Evolutionary conservation across 2,329 filamentous ascomycete species (phyloP).

Genomic region (Aspergillus sp.): DNA sequence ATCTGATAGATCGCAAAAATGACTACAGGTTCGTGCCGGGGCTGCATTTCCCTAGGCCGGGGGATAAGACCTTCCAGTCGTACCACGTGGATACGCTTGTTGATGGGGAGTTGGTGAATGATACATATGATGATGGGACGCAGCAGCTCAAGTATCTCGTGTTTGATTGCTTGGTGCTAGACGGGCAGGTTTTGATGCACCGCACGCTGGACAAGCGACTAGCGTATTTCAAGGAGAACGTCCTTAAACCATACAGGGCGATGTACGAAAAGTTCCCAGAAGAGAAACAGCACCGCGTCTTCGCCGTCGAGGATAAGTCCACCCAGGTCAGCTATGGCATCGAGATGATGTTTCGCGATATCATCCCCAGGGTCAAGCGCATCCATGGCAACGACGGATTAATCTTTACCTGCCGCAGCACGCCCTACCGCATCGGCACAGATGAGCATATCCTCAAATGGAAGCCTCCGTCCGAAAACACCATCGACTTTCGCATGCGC

Average conservation of each 20-base stretch:
- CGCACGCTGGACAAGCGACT: conserved; percentile 81
- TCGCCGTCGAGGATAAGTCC: conserved; percentile 77
- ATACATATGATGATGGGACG: conserved; percentile 62
- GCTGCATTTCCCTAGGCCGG: conserved; percentile 72
- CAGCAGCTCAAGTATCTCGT: conserved; percentile 76
- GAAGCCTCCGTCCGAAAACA: conserved; percentile 95
- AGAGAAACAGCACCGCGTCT: conserved; percentile 64
- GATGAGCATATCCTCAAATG: conserved; percentile 94
- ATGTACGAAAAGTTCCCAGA: conserved; percentile 67
- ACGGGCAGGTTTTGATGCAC: conserved; percentile 67
- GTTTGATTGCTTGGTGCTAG: conserved; percentile 84
- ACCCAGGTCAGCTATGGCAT: conserved; percentile 86
- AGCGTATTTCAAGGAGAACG: conserved; percentile 72
- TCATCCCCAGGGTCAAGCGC: conserved; percentile 67
- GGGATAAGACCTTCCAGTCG: conserved; percentile 50
- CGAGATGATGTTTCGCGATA: conserved; percentile 83
- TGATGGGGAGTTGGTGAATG: conserved; percentile 88
- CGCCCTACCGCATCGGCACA: conserved; percentile 81
- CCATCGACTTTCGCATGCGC: conserved; percentile 79
- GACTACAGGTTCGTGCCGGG: conserved; percentile 82
- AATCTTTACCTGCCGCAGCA: conserved; percentile 92
- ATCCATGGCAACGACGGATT: conserved; percentile 89
- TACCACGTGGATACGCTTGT: conserved; percentile 79
- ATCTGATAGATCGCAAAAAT: conserved; percentile 95
- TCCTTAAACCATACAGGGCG: conserved; percentile 71